phyloP scores from a whole-genome alignment of 257 asterid species.

The Coffea eugenioides region DNA sequence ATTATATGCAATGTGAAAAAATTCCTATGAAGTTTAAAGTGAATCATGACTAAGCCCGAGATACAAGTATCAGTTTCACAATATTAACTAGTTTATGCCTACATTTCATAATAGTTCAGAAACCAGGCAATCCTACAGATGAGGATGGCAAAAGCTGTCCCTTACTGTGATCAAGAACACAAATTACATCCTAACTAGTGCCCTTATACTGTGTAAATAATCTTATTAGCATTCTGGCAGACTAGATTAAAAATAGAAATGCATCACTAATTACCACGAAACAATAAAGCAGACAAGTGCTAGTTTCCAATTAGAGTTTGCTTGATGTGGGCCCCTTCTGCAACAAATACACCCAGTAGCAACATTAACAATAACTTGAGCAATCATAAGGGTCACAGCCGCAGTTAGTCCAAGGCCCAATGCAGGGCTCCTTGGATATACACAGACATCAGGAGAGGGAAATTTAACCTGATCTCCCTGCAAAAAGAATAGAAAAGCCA shows the following conservation, averaged over 20 bases:
- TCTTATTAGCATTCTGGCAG: neutral
- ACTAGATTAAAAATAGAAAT: neutral
- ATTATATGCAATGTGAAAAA: neutral
- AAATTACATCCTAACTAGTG: no score
- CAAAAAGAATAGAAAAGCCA: slow-evolving; percentile 16
- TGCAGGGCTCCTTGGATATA: slow-evolving; percentile 88
- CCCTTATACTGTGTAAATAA: neutral
- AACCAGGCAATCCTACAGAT: neutral
- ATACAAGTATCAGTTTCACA: neutral
- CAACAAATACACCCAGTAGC: slow-evolving; percentile 89
- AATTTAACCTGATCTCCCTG: slow-evolving; percentile 66
- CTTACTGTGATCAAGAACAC: neutral
- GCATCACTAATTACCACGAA: slow-evolving; percentile 63
- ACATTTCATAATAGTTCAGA: neutral
- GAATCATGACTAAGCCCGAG: neutral
- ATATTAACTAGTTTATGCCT: neutral
- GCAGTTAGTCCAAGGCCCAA: slow-evolving; percentile 73
- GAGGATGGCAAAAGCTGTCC: neutral
- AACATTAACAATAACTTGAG: slow-evolving; percentile 66
- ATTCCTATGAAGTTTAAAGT: neutral
- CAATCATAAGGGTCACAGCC: slow-evolving; percentile 73
- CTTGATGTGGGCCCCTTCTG: slow-evolving; percentile 57
- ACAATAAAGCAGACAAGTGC: slow-evolving; percentile 74
- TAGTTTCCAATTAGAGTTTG: slow-evolving; percentile 62
- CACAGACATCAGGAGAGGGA: slow-evolving; percentile 64